Evolutionary conservation across 352 stramenopile species (phyloP).

Genomic region (Phytophthora ramorum): DNA sequence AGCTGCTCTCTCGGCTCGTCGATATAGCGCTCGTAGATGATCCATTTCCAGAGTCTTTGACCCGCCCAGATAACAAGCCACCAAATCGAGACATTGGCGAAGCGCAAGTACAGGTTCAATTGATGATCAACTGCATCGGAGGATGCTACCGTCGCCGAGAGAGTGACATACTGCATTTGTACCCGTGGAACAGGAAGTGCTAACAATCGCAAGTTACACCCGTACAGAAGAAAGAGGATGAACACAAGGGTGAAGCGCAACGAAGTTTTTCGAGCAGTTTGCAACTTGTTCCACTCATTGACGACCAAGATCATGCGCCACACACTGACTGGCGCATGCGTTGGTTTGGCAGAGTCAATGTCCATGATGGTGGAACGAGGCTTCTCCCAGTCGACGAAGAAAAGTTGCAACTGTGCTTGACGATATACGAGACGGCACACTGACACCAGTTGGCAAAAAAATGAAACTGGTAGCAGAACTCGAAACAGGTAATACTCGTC

Average conservation of each 20-base stretch:
- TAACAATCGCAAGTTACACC: conserved; percentile 55
- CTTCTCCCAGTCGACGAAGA: conserved; percentile 96
- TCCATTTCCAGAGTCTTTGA: conserved; percentile 91
- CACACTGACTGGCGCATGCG: conserved; percentile 80
- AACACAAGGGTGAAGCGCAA: conserved; percentile 85
- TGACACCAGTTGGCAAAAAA: conserved; percentile 82
- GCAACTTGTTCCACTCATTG: conserved; percentile 95
- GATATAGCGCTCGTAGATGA: conserved; percentile 87
- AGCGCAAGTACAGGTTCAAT: conserved; percentile 90
- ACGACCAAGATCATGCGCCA: conserved; percentile 95
- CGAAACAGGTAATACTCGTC: conserved; percentile 92
- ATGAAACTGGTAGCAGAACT: conserved; percentile 81
- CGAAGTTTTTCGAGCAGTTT: conserved; percentile 82
- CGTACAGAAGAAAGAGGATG: conserved; percentile 91
- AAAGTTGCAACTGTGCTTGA: conserved; percentile 86
- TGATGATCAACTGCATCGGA: conserved; percentile 29
- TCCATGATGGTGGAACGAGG: conserved; percentile 71
- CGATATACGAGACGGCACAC: conserved; percentile 75
- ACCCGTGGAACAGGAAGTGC: conserved; percentile 60
- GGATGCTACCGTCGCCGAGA: conserved; percentile 31
- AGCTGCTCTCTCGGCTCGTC: conserved; percentile 70
- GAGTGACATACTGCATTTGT: conserved; percentile 56
- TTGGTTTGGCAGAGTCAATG: conserved; percentile 51
- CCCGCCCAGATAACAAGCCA: conserved; percentile 77
- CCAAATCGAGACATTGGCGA: conserved; percentile 89